Percentiles rank a stretch among this genome's conserved stretches.
phyloP scores from a whole-genome alignment of 2,329 filamentous ascomycete genomes.

The Elsinoe batatas region DNA sequence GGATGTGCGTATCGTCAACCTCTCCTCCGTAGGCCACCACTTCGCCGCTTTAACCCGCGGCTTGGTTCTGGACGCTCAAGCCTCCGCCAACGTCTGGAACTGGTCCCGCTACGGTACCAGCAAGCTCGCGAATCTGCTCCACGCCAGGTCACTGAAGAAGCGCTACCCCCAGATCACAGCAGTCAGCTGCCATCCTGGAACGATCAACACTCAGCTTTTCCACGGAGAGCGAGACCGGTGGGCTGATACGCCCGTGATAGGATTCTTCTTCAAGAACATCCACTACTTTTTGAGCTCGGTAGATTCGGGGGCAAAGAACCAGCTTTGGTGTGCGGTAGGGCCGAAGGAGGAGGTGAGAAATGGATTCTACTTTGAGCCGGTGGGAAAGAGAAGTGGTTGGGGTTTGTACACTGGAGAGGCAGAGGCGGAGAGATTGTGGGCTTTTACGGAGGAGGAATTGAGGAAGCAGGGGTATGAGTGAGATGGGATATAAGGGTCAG shows the following conservation, averaged over 20 bases:
- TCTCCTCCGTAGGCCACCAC: constrained; percentile 27
- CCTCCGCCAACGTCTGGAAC: constrained; percentile 21
- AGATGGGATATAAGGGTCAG: background rate
- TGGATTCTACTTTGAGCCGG: constrained; percentile 36
- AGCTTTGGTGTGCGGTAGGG: constrained; percentile 34
- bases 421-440: constrained; percentile 29
- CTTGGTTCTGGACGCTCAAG: constrained; percentile 27
- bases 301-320: constrained; percentile 30
- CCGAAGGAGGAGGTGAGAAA: constrained; percentile 28
- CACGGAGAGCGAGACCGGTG: constrained; percentile 19
- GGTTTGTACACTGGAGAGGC: constrained; percentile 17
- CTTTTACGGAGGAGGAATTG: constrained; percentile 26
- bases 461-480: constrained; percentile 15
- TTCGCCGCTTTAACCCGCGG: constrained; percentile 22
- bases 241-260: constrained; percentile 14
- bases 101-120: constrained; percentile 38
- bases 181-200: constrained; percentile 40
- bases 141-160: constrained; percentile 32
- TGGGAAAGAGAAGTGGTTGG: constrained; percentile 21
- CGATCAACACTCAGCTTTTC: constrained; percentile 38
- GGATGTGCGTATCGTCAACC: constrained; percentile 38
- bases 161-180: constrained; percentile 37
- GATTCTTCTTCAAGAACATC: constrained; percentile 18
- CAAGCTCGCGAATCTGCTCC: constrained; percentile 44
- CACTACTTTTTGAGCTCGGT: constrained; percentile 12